A percentile compares a stretch with the other conserved stretches of the same genome.
These are phyloP conservation scores for Fusarium sp. DNA, from an alignment of 2,329 filamentous ascomycete genomes.

Conservation along the genomic window DNA sequence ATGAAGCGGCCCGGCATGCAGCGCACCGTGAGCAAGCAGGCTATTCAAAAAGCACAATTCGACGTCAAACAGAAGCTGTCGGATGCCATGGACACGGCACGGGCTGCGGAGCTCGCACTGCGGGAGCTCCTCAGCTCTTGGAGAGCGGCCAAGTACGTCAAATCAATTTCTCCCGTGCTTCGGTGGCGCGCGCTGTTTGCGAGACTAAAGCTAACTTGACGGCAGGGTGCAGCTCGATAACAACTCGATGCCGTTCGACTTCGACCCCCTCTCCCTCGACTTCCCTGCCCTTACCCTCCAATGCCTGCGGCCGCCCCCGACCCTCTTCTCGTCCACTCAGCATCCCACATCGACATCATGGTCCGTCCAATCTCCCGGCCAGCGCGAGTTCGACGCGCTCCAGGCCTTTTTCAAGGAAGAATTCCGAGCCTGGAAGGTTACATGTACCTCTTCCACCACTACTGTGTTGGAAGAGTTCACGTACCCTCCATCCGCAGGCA, in stretches of 20 bases:
- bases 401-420: conserved; percentile 74
- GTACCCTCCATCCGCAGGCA: conserved; percentile 58
- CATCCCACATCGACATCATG: conserved; percentile 84
- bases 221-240: conserved; percentile 67
- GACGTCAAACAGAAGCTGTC: conserved; percentile 73
- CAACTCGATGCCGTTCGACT: conserved; percentile 74
- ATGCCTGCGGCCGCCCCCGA: conserved; percentile 83
- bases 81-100: conserved; percentile 82
- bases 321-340: conserved; percentile 83
- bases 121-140: conserved; percentile 85
- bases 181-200: background rate
- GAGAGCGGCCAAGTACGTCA: conserved; percentile 82
- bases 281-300: conserved; percentile 88
- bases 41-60: conserved; percentile 69
- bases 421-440: conserved; percentile 73
- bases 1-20: conserved; percentile 53
- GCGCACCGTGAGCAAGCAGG: conserved; percentile 62
- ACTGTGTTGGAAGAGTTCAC: conserved; percentile 63
- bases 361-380: conserved; percentile 80
- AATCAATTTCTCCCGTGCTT: background rate
- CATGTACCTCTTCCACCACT: conserved; percentile 63
- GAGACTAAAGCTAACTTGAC: conserved; percentile 25
- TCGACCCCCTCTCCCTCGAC: conserved; percentile 86
- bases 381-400: conserved; percentile 80
- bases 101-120: conserved; percentile 86